Evolutionary conservation across 106 monocot genomes (phyloP).

Genomic region (Ottelia alismoides): DNA sequence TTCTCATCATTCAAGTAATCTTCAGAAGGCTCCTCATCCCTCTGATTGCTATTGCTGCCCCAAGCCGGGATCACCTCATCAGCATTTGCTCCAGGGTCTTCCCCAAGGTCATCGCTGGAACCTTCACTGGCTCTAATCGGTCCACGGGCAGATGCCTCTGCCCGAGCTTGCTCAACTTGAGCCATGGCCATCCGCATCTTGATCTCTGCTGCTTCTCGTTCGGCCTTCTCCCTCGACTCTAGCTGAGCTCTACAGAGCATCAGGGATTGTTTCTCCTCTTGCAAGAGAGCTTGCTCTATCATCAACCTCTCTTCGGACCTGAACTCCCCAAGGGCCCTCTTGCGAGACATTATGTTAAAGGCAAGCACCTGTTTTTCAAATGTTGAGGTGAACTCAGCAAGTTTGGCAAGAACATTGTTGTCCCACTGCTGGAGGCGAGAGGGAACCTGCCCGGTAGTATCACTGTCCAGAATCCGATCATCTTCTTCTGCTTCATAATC

Average conservation of each 20-base stretch:
- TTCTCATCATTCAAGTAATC: slow-evolving; percentile 75
- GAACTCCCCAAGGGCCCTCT: slow-evolving; percentile 50
- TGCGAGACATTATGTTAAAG: slow-evolving; percentile 53
- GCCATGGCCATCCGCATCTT: slow-evolving; percentile 57
- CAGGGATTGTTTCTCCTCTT: slow-evolving; percentile 33
- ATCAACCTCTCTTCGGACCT: slow-evolving; percentile 57
- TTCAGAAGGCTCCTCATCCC: slow-evolving; percentile 47
- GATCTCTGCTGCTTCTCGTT: slow-evolving; percentile 24
- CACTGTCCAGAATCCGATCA: slow-evolving; percentile 36
- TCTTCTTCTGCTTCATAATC: slow-evolving; percentile 77
- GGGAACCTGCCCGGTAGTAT: slow-evolving; percentile 35
- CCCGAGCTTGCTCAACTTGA: slow-evolving; percentile 41
- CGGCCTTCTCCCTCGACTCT: slow-evolving; percentile 38
- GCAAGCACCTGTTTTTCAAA: slow-evolving; percentile 71
- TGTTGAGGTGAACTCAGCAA: slow-evolving; percentile 50
- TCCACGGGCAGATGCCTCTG: slow-evolving; percentile 15
- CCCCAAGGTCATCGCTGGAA: slow-evolving; percentile 12
- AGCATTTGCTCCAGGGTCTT: slow-evolving; percentile 22
- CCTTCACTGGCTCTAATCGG: slow-evolving; percentile 19
- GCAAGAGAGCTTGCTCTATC: slow-evolving; percentile 43
- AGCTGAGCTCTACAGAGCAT: slow-evolving; percentile 26
- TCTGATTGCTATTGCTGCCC: slow-evolving; percentile 19
- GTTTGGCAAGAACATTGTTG: slow-evolving; percentile 45
- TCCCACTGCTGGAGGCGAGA: slow-evolving; percentile 64
- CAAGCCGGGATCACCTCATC: slow-evolving; percentile 38